These are phyloP conservation scores for Peterozyma xylosa DNA, from an alignment of 805 yeast genomes.

Conservation along the genomic window DNA sequence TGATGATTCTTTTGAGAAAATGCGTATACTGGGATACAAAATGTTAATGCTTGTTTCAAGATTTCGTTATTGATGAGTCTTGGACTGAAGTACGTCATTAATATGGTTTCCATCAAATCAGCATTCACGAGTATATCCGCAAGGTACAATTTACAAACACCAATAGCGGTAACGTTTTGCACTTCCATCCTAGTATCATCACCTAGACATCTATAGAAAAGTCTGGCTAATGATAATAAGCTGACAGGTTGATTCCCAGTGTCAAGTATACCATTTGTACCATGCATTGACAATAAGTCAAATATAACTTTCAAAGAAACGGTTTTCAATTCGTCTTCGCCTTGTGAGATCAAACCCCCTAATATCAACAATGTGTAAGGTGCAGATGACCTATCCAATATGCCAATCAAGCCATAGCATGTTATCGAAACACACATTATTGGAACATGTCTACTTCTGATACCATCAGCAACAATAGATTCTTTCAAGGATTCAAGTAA, in stretches of 20 bases:
- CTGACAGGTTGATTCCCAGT: conserved; percentile 45
- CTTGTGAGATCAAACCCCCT: conserved; percentile 63
- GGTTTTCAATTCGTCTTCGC: conserved; percentile 53
- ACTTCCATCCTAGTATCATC: conserved; percentile 51
- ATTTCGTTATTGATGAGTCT: conserved; percentile 52
- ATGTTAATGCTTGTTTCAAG: conserved; percentile 72
- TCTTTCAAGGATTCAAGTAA: conserved; percentile 65
- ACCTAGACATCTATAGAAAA: conserved; percentile 61
- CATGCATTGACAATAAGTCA: conserved; percentile 75
- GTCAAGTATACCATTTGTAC: conserved; percentile 49
- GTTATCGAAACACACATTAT: conserved; percentile 60
- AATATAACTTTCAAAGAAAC: conserved; percentile 64
- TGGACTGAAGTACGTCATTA: conserved; percentile 73
- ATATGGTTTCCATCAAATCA: conserved; percentile 62
- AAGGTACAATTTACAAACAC: conserved; percentile 72
- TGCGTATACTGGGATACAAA: conserved; percentile 83
- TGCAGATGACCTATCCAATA: conserved; percentile 63
- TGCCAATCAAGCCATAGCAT: conserved; percentile 74
- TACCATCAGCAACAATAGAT: conserved; percentile 73
- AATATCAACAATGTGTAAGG: conserved; percentile 55
- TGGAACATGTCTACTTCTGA: conserved; percentile 46
- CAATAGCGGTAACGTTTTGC: conserved; percentile 80
- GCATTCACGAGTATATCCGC: conserved; percentile 69
- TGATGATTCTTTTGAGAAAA: conserved; percentile 72
- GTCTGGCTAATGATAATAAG: conserved; percentile 55